These are phyloP conservation scores for Teunomyces tritomae DNA, from an alignment of 805 yeast genomes.

Conservation along the genomic window DNA sequence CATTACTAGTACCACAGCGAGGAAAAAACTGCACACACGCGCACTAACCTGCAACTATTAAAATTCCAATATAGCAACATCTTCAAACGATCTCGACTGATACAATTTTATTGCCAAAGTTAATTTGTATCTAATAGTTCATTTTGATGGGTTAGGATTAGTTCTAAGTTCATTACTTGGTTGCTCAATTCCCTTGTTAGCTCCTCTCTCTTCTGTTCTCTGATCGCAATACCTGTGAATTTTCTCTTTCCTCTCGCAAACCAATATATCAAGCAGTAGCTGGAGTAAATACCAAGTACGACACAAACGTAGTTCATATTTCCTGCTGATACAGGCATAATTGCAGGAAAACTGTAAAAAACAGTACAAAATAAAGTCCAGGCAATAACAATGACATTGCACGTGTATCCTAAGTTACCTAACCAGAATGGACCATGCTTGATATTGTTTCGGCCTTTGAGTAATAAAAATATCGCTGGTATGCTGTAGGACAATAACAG, in stretches of 20 bases:
- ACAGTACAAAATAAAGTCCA: conserved; percentile 62
- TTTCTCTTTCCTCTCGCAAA: conserved; percentile 30
- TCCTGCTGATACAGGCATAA: conserved; percentile 57
- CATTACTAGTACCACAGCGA: no score
- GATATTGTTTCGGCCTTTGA: conserved; percentile 50
- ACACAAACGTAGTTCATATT: conserved; percentile 69
- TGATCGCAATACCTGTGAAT: conserved; percentile 19
- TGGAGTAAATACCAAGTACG: conserved; percentile 43
- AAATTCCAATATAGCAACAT: no score
- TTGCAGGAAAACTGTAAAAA: conserved; percentile 63
- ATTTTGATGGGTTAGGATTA: conserved; percentile 12
- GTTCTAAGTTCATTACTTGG: conserved; percentile 22
- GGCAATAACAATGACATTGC: conserved; percentile 47
- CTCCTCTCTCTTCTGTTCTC: conserved; percentile 17
- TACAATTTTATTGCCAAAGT: no score
- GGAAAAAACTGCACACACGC: no score
- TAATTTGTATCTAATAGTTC: background rate
- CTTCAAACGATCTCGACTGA: no score
- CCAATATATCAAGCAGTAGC: conserved; percentile 54
- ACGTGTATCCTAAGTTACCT: conserved; percentile 50
- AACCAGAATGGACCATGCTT: conserved; percentile 68
- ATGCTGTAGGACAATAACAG: conserved; percentile 56
- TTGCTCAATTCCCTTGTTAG: conserved; percentile 23
- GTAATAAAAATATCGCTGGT: conserved; percentile 49
- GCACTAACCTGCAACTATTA: no score